Evolutionary conservation across 2,329 filamentous ascomycete species (phyloP).

Genomic region (Colletotrichum cordylinicola): DNA sequence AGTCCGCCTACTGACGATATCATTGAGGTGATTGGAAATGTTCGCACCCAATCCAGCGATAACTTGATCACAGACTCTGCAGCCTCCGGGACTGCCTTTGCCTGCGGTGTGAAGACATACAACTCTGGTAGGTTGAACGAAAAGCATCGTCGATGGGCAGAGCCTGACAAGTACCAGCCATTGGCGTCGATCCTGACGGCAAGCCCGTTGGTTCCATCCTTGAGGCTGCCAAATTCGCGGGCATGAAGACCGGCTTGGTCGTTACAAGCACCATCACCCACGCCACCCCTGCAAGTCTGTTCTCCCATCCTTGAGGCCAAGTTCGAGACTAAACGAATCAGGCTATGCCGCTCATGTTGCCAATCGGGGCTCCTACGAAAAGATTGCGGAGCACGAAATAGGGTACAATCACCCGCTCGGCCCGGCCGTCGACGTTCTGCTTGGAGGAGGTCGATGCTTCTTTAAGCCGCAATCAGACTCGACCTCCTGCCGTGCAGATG

Average conservation of each 20-base stretch:
- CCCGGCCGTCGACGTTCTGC: constrained; percentile 40
- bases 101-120: constrained; percentile 42
- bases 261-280: constrained; percentile 46
- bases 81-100: constrained; percentile 43
- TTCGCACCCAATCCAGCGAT: constrained; percentile 33
- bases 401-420: constrained; percentile 43
- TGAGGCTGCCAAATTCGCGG: constrained; percentile 43
- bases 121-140: constrained; percentile 29
- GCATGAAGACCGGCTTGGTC: constrained; percentile 46
- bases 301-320: not conserved
- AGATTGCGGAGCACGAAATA: constrained; percentile 44
- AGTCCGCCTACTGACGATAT: not conserved
- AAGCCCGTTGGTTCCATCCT: constrained; percentile 42
- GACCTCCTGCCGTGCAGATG: constrained; percentile 41
- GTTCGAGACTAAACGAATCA: not conserved
- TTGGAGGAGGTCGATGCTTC: constrained; percentile 45
- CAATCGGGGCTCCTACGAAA: constrained; percentile 36
- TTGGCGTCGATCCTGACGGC: constrained; percentile 36
- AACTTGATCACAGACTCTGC: constrained; percentile 46
- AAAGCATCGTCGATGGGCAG: not conserved
- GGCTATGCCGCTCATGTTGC: constrained; percentile 38
- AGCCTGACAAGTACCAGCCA: constrained; percentile 23
- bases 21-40: constrained; percentile 32
- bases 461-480: constrained; percentile 42
- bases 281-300: constrained; percentile 32